These are phyloP conservation scores for Coemansia sp. DNA, from an alignment of 192 early-diverging fungal species.

Conservation along the genomic window DNA sequence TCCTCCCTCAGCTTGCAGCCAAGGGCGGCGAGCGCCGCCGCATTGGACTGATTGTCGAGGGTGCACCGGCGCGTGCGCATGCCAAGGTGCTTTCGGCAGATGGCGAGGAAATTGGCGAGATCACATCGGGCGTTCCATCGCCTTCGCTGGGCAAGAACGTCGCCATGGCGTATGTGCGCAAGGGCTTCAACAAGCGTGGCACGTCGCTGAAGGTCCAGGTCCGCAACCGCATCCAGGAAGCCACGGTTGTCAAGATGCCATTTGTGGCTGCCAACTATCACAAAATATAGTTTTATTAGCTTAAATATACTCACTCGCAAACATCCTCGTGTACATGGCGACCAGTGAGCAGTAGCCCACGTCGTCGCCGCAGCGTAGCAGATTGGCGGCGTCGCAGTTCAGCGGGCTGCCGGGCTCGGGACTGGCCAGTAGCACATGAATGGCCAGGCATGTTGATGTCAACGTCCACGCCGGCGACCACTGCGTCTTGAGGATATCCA, in stretches of 20 bases:
- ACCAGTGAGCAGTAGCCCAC: conserved; percentile 86
- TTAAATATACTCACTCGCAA: conserved; percentile 45
- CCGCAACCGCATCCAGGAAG: conserved; percentile 80
- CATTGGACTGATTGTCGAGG: conserved; percentile 87
- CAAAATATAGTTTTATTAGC: conserved; percentile 48
- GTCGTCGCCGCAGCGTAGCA: conserved; percentile 83
- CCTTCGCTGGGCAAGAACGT: conserved; percentile 93
- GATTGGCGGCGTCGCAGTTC: conserved; percentile 94
- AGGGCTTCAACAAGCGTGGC: conserved; percentile 86
- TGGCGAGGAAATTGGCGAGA: conserved; percentile 69
- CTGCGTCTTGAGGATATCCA: conserved; percentile 89
- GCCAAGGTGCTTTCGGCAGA: conserved; percentile 66
- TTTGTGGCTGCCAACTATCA: conserved; percentile 86
- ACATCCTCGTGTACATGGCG: conserved; percentile 77
- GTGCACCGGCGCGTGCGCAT: conserved; percentile 85
- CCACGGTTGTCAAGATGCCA: conserved; percentile 89
- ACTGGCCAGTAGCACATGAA: conserved; percentile 76
- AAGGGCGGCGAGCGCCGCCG: conserved; percentile 75
- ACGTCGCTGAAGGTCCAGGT: conserved; percentile 92
- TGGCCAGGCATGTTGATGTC: conserved; percentile 77
- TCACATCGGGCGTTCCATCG: conserved; percentile 92
- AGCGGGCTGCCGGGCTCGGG: conserved; percentile 89
- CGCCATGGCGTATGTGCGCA: conserved; percentile 94
- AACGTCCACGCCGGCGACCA: conserved; percentile 98
- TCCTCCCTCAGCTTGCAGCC: conserved; percentile 80